A percentile compares a stretch with the other conserved stretches of the same genome.
These are phyloP conservation scores for Colletotrichum graminicola DNA, from an alignment of 2,329 filamentous ascomycete genomes.

Conservation along the genomic window DNA sequence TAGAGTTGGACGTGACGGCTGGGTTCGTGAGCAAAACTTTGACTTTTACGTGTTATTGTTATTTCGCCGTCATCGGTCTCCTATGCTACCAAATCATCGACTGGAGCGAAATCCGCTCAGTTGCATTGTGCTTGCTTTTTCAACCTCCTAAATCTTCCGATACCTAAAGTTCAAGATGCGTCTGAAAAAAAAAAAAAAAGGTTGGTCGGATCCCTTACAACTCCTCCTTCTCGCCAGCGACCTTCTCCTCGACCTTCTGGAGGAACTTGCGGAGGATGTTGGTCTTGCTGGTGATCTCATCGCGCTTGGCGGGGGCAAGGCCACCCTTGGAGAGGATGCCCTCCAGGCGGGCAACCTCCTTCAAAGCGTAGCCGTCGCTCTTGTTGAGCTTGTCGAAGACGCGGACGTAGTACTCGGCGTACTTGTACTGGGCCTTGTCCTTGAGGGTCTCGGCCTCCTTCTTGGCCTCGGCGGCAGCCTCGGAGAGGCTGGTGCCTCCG, in stretches of 20 bases:
- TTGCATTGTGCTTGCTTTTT: slow-evolving; percentile 28
- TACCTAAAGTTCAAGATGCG: slow-evolving; percentile 10
- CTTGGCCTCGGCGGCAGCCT: slow-evolving; percentile 78
- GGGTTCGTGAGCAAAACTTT: slow-evolving; percentile 18
- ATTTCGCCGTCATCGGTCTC: slow-evolving; percentile 23
- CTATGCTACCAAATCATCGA: slow-evolving; percentile 38
- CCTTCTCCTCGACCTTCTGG: slow-evolving; percentile 67
- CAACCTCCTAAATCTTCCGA: not conserved
- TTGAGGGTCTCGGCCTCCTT: slow-evolving; percentile 76
- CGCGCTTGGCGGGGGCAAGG: slow-evolving; percentile 85
- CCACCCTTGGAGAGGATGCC: slow-evolving; percentile 88
- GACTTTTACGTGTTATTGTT: slow-evolving; percentile 27
- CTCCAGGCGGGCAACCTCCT: slow-evolving; percentile 86
- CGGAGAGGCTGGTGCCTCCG: slow-evolving; percentile 70
- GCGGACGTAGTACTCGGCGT: slow-evolving; percentile 93
- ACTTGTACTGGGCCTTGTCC: slow-evolving; percentile 75
- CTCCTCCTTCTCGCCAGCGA: slow-evolving; percentile 72
- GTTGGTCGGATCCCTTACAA: slow-evolving; percentile 61
- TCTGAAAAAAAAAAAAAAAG: slow-evolving; percentile 8
- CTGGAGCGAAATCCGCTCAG: slow-evolving; percentile 26
- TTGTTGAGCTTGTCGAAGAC: slow-evolving; percentile 87
- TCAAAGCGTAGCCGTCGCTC: slow-evolving; percentile 83
- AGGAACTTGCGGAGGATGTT: slow-evolving; percentile 89
- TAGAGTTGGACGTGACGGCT: slow-evolving; percentile 16
- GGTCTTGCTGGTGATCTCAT: slow-evolving; percentile 86